Conservation (phyloP, 371 early-diverging fungal genomes). For the Mucor circinelloides region DNA sequence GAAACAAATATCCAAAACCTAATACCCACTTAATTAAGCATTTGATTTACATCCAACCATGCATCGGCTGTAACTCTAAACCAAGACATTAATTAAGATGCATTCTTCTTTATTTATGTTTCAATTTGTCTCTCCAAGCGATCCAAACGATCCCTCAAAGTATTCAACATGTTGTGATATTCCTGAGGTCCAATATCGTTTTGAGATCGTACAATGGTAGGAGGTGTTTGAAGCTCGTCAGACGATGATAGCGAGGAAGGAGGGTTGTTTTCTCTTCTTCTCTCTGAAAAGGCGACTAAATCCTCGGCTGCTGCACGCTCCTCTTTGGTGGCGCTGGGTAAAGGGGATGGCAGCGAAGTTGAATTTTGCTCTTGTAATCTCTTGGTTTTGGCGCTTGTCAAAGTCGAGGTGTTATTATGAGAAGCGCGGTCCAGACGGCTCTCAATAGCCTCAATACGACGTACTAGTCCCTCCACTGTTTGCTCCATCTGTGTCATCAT, state of each 20-base stretch:
- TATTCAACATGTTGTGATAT: conserved; percentile 30
- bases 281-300: conserved; percentile 23
- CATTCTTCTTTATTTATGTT: not conserved
- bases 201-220: conserved; percentile 37
- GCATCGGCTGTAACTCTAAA: not conserved
- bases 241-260: not conserved
- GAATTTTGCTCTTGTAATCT: not conserved
- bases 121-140: conserved; percentile 31
- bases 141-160: conserved; percentile 32
- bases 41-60: not conserved
- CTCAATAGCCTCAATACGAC: conserved; percentile 15
- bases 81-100: too few relatives aligned
- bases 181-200: conserved; percentile 36
- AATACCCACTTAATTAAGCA: not conserved
- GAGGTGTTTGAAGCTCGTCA: conserved; percentile 28
- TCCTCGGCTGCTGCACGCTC: conserved; percentile 27
- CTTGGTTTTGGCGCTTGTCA: not conserved
- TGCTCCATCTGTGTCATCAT: conserved; percentile 36
- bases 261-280: conserved; percentile 6
- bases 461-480: conserved; percentile 12
- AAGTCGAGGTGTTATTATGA: not conserved
- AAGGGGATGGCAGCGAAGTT: conserved; percentile 15
- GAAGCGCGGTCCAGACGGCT: not conserved
- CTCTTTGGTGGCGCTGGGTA: conserved; percentile 24
- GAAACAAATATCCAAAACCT: not conserved